Base-by-base conservation (phyloP, 2,329 filamentous ascomycete genomes). In the Fonsecaea monophora region DNA sequence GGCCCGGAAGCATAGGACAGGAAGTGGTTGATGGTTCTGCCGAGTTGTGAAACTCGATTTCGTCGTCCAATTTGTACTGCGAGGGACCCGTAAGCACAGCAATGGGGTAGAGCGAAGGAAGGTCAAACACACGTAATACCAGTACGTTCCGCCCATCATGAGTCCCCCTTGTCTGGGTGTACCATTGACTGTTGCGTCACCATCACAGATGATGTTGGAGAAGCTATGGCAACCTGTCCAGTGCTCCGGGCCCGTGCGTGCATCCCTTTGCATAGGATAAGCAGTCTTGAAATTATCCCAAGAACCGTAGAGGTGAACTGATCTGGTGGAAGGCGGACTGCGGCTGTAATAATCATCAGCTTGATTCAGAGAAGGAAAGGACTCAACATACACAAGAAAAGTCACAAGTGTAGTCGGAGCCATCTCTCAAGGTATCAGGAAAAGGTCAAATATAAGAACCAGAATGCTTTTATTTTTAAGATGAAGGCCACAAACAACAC, bases 111-210 rank as follows among this genome's bases (percentile, higher is more conserved):
- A 35, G 59, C 53, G 25, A 58, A 53, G 58, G 56, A 35, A 50
- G 35, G 30, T 56, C 40, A 56, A 53, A 84, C 91, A 80, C 82
- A 96, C 92, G 80, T 95, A 97, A 83, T 96, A 98, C 85, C 94
- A 97, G 79, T 97, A 97, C 15, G 90, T 95, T 67, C 90, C 88
- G 53, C 94, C 94, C 91, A 97, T 97, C 78, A 90, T 95, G 70
- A 97, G 84, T 60, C 91, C 94, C 65, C 93, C 93, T 72, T 87
- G 86, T 73, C 92, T 87, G 13, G 72, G 72, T 21, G 34, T 42
- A 73, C 86, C 87, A 83, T 80, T 30, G 50, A n/a, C 78, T 78
- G 60, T 81, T 83, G 72, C 81, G 82, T 89, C 84, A 65, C 92
- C 92, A 78, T 96, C 92, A 74, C 89, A 92, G 73, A 92, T 88